A percentile compares a stretch with the other conserved stretches of the same genome.
Conservation (phyloP, 129 eudicot species). For the Tagetes patula region DNA sequence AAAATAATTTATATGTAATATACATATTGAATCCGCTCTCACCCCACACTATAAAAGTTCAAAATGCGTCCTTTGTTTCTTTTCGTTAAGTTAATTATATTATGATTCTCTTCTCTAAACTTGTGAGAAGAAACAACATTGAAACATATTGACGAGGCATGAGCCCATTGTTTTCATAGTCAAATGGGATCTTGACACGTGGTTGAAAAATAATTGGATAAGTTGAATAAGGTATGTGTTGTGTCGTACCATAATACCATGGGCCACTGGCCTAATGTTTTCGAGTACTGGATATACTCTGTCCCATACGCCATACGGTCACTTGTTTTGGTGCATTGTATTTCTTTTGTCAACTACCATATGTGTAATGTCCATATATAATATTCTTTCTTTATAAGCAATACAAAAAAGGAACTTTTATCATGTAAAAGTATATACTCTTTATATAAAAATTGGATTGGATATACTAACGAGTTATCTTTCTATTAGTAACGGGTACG, state of each 20-base stretch:
- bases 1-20: too few species aligned
- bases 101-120: background rate
- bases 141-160: background rate
- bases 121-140: background rate
- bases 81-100: too few species aligned
- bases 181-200: constrained; percentile 19
- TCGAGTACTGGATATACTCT: background rate
- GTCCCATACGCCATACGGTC: constrained; percentile 25
- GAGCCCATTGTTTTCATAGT: background rate
- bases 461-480: too few species aligned
- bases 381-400: background rate
- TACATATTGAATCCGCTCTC: too few species aligned
- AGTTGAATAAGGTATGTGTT: constrained; percentile 20
- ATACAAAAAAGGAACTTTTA: background rate
- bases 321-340: constrained; percentile 23
- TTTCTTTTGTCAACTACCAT: constrained; percentile 18
- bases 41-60: too few species aligned
- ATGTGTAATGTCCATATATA: background rate
- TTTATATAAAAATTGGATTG: too few species aligned
- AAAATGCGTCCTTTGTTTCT: too few species aligned
- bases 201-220: constrained; percentile 27
- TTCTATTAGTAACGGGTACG: too few species aligned
- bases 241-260: constrained; percentile 29
- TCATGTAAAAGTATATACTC: too few species aligned
- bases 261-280: constrained; percentile 31